phyloP scores from a whole-genome alignment of 768 basidiomycete genomes.

The Mycena belliarum region DNA sequence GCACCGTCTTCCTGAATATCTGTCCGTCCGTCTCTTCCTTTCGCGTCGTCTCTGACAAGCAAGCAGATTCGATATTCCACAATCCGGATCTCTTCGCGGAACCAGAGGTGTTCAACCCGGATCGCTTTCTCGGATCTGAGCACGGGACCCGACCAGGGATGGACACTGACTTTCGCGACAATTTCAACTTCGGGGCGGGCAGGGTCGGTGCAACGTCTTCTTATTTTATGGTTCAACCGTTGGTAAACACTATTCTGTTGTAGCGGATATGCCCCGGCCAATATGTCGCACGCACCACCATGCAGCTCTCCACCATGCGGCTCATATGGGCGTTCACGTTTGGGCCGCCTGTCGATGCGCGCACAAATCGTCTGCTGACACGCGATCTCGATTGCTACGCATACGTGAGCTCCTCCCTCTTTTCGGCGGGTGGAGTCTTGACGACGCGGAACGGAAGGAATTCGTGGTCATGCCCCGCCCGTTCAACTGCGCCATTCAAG shows the following conservation, averaged over 20 bases:
- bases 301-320: constrained; percentile 1
- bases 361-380: neutral
- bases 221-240: neutral
- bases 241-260: neutral
- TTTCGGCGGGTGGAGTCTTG: neutral
- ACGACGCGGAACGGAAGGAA: no score
- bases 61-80: constrained; percentile 1
- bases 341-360: neutral
- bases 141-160: neutral
- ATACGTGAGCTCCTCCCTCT: neutral
- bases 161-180: constrained; percentile 8
- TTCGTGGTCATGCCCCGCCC: constrained; percentile 1
- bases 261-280: constrained; percentile 10
- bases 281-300: neutral
- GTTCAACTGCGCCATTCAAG: constrained; percentile 5
- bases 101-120: constrained; percentile 2
- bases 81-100: constrained; percentile 5
- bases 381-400: neutral
- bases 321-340: constrained; percentile 4
- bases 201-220: neutral
- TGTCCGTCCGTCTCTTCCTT: neutral
- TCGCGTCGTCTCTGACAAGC: neutral
- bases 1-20: neutral
- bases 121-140: constrained; percentile 1
- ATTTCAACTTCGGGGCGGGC: neutral